Evolutionary conservation across 768 basidiomycete genomes (phyloP), one percentile per base, ranked within the genome.

Genomic region (Dentipellis sp.): DNA sequence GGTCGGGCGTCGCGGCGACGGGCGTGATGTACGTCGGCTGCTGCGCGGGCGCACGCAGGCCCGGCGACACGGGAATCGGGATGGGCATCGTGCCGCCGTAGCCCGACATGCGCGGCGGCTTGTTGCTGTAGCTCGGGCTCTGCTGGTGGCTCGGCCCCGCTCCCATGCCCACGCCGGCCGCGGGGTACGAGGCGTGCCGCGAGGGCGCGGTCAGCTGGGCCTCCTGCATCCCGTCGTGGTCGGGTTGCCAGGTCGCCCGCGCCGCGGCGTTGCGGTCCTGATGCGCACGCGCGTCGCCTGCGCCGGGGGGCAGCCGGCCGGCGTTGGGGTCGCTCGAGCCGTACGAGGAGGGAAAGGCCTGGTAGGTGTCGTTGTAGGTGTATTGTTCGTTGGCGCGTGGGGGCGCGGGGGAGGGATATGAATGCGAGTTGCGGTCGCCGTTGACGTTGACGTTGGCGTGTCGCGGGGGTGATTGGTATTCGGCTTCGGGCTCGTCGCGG

Each of bases 1-100:
- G 75, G 52, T 75, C 78, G 11, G 78, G 76, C 1, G 79, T 66
- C 58, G 72, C 58, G 0, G 71, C 58, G 0, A 72, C 65, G 46
- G 83, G 82, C 5, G 78, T 84, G 61, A 89, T 82, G 62, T 82
- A 88, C 1, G 82, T 88, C n/a, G 88, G 88, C 55, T 87, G 86
- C 54, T 87, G 86, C 1, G 86, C 75, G 65, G 77, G 82, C 7
- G 78, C 85, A 55, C 87, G 82, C 55, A 81, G 79, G 54, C 75
- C 84, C 0, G 84, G 75, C 1, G 88, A 81, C 49, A 89, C 75
- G 39, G 86, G 82, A 17, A 84, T 81, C 35, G 66, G 17, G 48
- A 22, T 22, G 23, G 16, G 34, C 48, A 22, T 23, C 48, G 7
- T 22, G 17, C 48, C 34, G 22, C 16, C 23, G 48, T 50, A 29